Conservation (phyloP, 352 stramenopile species). For the Thraustochytrium striatum region DNA sequence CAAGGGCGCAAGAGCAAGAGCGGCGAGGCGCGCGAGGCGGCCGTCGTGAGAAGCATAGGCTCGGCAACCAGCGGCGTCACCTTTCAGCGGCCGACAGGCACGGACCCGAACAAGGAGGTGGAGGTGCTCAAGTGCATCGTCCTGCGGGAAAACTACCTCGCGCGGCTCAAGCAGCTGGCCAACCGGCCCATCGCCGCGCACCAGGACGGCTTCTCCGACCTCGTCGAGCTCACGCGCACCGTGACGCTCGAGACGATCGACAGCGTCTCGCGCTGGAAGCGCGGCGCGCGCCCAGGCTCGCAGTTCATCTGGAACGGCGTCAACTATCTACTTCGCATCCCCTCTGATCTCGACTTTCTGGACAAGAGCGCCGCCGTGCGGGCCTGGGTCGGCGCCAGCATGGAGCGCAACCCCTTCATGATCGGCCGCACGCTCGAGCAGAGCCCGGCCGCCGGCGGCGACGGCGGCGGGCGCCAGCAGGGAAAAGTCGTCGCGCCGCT, state of each 20-base stretch:
- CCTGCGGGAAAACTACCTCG: constrained; percentile 76
- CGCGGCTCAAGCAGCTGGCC: constrained; percentile 64
- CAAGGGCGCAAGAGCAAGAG: not conserved
- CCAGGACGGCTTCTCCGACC: constrained; percentile 69
- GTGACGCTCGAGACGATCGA: constrained; percentile 81
- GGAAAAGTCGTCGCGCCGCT: too few relatives aligned
- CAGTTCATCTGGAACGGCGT: constrained; percentile 79
- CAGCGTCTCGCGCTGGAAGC: constrained; percentile 65
- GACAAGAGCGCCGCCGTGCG: constrained; percentile 57
- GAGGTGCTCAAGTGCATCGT: constrained; percentile 80
- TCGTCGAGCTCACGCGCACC: constrained; percentile 75
- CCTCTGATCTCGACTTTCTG: constrained; percentile 80
- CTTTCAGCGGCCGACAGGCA: constrained; percentile 25
- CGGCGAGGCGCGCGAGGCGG: not conserved
- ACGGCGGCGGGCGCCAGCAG: too few relatives aligned
- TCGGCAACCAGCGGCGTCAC: constrained; percentile 3
- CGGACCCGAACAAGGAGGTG: constrained; percentile 62
- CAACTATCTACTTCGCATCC: constrained; percentile 84
- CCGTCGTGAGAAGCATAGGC: not conserved
- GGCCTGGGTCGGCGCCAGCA: constrained; percentile 74
- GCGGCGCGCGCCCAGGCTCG: constrained; percentile 45
- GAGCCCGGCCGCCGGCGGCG: constrained; percentile 40
- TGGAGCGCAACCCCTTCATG: constrained; percentile 79
- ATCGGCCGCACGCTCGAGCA: constrained; percentile 70
- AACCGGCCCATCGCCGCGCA: constrained; percentile 39